These are phyloP conservation scores for Dothidotthia symphoricarpi DNA, from an alignment of 2,329 filamentous ascomycete genomes.

Conservation along the genomic window DNA sequence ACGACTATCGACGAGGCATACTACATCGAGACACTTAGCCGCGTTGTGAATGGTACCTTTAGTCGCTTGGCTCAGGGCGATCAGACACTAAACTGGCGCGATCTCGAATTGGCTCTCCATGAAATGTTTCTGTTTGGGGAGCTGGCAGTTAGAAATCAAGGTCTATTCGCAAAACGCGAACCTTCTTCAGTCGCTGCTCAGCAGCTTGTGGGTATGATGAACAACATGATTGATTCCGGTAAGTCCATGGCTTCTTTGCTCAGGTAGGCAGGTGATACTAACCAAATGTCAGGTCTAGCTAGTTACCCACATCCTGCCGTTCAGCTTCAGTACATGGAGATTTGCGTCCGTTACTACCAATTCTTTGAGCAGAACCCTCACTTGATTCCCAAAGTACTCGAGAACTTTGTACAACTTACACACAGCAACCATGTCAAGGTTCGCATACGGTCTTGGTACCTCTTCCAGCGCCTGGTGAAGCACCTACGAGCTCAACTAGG, in stretches of 20 bases:
- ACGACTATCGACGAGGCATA: conserved; percentile 83
- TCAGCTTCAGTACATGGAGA: conserved; percentile 96
- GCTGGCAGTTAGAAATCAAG: conserved; percentile 82
- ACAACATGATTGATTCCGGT: conserved; percentile 91
- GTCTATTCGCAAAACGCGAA: conserved; percentile 80
- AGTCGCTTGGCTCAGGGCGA: conserved; percentile 68
- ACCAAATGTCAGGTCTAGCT: conserved; percentile 63
- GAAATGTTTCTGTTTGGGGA: conserved; percentile 97
- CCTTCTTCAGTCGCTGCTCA: conserved; percentile 77
- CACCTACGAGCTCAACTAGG: conserved; percentile 80
- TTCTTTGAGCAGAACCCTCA: conserved; percentile 86
- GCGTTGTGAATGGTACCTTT: conserved; percentile 84
- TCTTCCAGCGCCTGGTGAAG: conserved; percentile 90
- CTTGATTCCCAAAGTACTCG: conserved; percentile 80
- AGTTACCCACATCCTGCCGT: conserved; percentile 87
- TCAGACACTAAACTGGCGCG: conserved; percentile 85
- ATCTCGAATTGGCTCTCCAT: conserved; percentile 87
- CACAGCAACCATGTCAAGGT: conserved; percentile 87
- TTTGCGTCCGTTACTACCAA: conserved; percentile 87
- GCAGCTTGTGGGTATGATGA: conserved; percentile 86
- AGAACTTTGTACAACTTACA: conserved; percentile 86
- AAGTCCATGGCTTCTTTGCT: conserved; percentile 69
- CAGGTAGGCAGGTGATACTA: conserved; percentile 57
- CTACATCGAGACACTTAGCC: conserved; percentile 85
- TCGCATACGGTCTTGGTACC: conserved; percentile 90